Evolutionary conservation across 208 protist species (phyloP).

Genomic region (Trypanosoma grayi): DNA sequence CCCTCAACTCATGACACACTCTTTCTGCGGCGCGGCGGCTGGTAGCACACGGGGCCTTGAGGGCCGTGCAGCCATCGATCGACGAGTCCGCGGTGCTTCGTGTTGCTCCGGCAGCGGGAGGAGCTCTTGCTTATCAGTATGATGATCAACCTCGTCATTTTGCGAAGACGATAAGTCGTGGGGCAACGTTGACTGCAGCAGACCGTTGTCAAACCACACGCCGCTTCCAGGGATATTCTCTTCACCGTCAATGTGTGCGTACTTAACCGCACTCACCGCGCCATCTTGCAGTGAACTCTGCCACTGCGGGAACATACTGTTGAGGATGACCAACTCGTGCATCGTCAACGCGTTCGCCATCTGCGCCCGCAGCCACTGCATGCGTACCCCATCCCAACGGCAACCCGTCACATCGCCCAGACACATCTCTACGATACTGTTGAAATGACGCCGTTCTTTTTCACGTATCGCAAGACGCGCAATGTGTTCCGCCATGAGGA

Average conservation of each 20-base stretch:
- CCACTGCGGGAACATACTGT: not conserved
- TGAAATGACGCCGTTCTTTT: slow-evolving; percentile 2
- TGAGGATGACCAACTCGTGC: slow-evolving; percentile 9
- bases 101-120: too few species aligned
- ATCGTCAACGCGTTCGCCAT: slow-evolving; percentile 8
- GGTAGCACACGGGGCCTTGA: slow-evolving; percentile 16
- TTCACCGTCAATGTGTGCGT: not conserved
- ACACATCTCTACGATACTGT: slow-evolving; percentile 5
- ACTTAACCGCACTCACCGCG: too few species aligned
- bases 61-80: not conserved
- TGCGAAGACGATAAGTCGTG: not conserved
- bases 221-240: not conserved
- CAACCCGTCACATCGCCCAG: slow-evolving; percentile 11
- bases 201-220: not conserved
- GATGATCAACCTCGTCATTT: not conserved
- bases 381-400: slow-evolving; percentile 17
- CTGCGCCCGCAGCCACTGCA: slow-evolving; percentile 11
- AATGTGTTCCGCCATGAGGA: slow-evolving; percentile 3
- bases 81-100: not conserved
- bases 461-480: not conserved
- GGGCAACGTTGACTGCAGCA: not conserved
- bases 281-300: not conserved
- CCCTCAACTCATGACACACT: slow-evolving; percentile 7
- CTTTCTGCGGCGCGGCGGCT: slow-evolving; percentile 1
- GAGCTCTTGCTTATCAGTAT: not conserved